These are phyloP conservation scores for Fonsecaea erecta DNA, from an alignment of 2,329 filamentous ascomycete genomes.

Conservation along the genomic window DNA sequence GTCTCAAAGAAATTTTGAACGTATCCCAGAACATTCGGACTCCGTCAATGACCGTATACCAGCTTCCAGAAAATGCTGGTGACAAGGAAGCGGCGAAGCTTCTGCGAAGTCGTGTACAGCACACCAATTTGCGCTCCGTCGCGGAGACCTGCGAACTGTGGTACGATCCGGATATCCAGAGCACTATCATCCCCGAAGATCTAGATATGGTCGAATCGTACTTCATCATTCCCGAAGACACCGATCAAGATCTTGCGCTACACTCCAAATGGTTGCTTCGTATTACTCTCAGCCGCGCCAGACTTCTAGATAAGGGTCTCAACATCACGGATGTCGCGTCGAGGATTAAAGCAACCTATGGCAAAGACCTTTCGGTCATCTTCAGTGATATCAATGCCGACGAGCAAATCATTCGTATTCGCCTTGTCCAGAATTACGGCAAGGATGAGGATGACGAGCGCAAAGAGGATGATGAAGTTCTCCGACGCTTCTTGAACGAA, in stretches of 20 bases:
- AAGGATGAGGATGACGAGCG: conserved; percentile 75
- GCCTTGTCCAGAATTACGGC: conserved; percentile 71
- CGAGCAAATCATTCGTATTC: conserved; percentile 89
- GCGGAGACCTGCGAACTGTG: conserved; percentile 94
- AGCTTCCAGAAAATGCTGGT: conserved; percentile 64
- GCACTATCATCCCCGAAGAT: conserved; percentile 85
- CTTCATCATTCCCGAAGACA: conserved; percentile 89
- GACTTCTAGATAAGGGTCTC: conserved; percentile 92
- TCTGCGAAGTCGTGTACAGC: conserved; percentile 87
- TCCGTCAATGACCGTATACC: conserved; percentile 91
- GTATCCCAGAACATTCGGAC: conserved; percentile 98
- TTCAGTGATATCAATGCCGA: conserved; percentile 99
- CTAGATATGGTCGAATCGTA: conserved; percentile 95
- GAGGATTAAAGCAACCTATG: conserved; percentile 87
- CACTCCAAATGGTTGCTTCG: conserved; percentile 96
- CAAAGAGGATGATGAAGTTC: conserved; percentile 85
- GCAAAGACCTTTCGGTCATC: conserved; percentile 83
- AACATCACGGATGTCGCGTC: conserved; percentile 88
- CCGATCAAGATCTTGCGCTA: conserved; percentile 62
- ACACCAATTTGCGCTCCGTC: conserved; percentile 89
- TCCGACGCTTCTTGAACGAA: conserved; percentile 90
- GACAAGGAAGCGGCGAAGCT: conserved; percentile 81
- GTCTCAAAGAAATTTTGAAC: conserved; percentile 99
- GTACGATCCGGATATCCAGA: conserved; percentile 89
- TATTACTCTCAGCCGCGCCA: conserved; percentile 89